Conservation (phyloP, 306 rosid species). For the Castanopsis chinensis region DNA sequence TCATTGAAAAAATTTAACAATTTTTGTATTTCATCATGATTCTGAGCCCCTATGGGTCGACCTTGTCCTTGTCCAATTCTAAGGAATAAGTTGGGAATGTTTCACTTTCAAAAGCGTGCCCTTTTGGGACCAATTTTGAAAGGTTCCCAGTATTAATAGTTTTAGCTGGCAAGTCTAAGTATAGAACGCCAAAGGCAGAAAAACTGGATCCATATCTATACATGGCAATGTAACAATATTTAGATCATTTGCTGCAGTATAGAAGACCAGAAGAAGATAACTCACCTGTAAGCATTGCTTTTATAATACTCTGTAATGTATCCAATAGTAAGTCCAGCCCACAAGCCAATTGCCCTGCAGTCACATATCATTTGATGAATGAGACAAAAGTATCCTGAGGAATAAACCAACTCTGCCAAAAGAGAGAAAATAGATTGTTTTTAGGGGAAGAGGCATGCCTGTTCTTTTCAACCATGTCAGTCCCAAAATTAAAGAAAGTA, state of each 20-base stretch:
- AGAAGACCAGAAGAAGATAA: too few species aligned
- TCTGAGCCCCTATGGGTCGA: background rate
- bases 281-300: too few species aligned
- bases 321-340: too few species aligned
- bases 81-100: background rate
- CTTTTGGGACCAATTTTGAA: background rate
- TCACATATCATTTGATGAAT: conserved; percentile 6
- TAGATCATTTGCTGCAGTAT: conserved; percentile 13
- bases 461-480: conserved; percentile 51
- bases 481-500: conserved; percentile 57
- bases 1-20: background rate
- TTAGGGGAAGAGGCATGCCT: conserved; percentile 31
- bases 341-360: conserved; percentile 50
- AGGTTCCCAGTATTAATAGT: background rate
- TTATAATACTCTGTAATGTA: too few species aligned
- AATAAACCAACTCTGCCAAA: background rate
- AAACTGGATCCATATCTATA: background rate
- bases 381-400: background rate
- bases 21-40: background rate
- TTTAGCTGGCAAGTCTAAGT: background rate
- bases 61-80: background rate
- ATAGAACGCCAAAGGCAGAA: background rate
- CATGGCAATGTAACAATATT: too few species aligned
- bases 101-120: background rate
- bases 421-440: background rate